Conservation (phyloP, 2,329 filamentous ascomycete species). For the Fusarium sp. region DNA sequence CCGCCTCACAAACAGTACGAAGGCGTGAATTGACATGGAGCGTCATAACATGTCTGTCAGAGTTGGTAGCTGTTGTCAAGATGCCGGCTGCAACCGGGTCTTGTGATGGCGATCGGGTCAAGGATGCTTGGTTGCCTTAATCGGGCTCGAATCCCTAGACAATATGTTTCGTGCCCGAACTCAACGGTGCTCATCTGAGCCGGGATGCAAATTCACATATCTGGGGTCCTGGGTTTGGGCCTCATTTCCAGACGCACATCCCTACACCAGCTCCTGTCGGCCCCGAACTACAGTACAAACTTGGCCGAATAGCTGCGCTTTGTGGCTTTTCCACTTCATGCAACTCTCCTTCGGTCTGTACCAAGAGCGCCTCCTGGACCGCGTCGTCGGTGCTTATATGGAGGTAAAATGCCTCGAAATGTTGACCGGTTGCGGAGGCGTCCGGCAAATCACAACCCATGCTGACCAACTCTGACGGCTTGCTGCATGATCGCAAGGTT, state of each 20-base stretch:
- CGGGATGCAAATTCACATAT: slow-evolving; percentile 3
- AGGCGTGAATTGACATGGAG: background rate
- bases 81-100: slow-evolving; percentile 28
- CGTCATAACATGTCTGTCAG: slow-evolving; percentile 13
- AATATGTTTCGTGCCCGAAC: slow-evolving; percentile 6
- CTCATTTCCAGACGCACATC: slow-evolving; percentile 22
- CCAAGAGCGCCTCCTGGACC: slow-evolving; percentile 29
- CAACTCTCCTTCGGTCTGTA: slow-evolving; percentile 35
- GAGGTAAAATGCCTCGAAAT: slow-evolving; percentile 18
- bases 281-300: slow-evolving; percentile 3
- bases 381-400: slow-evolving; percentile 29
- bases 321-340: slow-evolving; percentile 27
- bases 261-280: slow-evolving; percentile 4
- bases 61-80: slow-evolving; percentile 30
- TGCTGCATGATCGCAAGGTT: slow-evolving; percentile 37
- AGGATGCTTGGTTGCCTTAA: slow-evolving; percentile 30
- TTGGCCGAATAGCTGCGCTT: slow-evolving; percentile 20
- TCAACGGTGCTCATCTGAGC: slow-evolving; percentile 20
- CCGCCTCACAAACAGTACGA: slow-evolving; percentile 16
- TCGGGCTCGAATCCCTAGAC: slow-evolving; percentile 15
- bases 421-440: slow-evolving; percentile 32
- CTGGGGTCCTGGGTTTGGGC: slow-evolving; percentile 19
- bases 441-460: slow-evolving; percentile 23
- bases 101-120: slow-evolving; percentile 31
- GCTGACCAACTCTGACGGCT: slow-evolving; percentile 26